A percentile compares a stretch with the other conserved stretches of the same genome.
phyloP scores from a whole-genome alignment of 176 grass and related monocot genomes.

The Bonia amplexicaulis region DNA sequence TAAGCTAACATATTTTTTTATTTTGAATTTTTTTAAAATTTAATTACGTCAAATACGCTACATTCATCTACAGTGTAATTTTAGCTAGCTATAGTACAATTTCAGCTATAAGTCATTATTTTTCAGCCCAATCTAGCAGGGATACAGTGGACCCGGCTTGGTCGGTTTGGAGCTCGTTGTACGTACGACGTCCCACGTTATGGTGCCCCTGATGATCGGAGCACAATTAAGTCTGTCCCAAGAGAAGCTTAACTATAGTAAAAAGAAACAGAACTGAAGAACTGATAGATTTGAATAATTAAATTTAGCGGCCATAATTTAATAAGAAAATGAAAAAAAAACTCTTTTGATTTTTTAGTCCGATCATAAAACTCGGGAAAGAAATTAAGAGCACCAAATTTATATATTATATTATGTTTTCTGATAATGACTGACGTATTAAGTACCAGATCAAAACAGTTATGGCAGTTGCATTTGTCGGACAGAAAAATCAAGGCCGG shows the following conservation, averaged over 20 bases:
- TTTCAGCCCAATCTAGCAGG: too few species aligned
- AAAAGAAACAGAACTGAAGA: neutral
- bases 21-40: too few species aligned
- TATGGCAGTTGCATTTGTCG: neutral
- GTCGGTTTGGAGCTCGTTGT: conserved; percentile 44
- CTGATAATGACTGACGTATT: neutral
- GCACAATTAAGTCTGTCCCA: neutral
- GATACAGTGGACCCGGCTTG: conserved; percentile 31
- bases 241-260: neutral
- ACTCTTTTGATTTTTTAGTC: neutral
- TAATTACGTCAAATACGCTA: too few species aligned
- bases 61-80: too few species aligned
- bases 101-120: too few species aligned
- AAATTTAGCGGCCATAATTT: neutral
- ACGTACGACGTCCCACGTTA: conserved; percentile 49
- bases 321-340: neutral
- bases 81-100: too few species aligned
- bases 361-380: neutral
- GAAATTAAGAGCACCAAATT: neutral
- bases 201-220: neutral
- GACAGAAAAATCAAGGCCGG: neutral
- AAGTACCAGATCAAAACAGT: neutral
- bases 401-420: neutral
- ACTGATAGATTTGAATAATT: neutral
- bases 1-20: too few species aligned